Evolutionary conservation across 495 filamentous ascomycete genomes (phyloP).

Genomic region (Talaromyces ruber): DNA sequence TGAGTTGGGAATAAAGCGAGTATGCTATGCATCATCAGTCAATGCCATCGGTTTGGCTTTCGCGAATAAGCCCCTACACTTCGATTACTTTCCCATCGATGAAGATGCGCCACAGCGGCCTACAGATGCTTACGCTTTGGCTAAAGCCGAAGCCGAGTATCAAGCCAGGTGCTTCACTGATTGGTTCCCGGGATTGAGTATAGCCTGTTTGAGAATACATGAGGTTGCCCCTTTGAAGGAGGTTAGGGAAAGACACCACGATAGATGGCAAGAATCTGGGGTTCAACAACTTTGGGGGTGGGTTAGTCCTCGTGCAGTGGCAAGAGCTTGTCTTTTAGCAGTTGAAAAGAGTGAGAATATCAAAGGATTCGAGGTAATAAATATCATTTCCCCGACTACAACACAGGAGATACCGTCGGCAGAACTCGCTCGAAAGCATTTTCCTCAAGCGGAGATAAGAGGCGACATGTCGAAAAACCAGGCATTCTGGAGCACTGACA

Average conservation of each 20-base stretch:
- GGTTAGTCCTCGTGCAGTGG: constrained; percentile 11
- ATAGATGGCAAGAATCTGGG: constrained; percentile 10
- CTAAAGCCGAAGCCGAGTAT: constrained; percentile 12
- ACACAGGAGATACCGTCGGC: neutral
- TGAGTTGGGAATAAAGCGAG: constrained; percentile 9
- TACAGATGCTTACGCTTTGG: constrained; percentile 14
- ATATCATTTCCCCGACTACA: constrained; percentile 4
- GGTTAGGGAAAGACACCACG: constrained; percentile 9
- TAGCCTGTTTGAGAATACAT: constrained; percentile 16
- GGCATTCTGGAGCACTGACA: constrained; percentile 1
- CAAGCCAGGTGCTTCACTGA: constrained; percentile 10
- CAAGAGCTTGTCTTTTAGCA: constrained; percentile 11
- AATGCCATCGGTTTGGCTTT: constrained; percentile 14
- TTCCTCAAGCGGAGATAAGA: neutral
- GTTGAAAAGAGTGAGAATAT: constrained; percentile 9
- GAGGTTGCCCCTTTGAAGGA: constrained; percentile 10
- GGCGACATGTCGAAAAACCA: constrained; percentile 3
- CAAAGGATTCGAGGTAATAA: constrained; percentile 1
- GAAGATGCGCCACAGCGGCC: constrained; percentile 10
- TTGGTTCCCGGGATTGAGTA: constrained; percentile 15
- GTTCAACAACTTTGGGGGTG: constrained; percentile 14
- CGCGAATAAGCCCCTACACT: constrained; percentile 10
- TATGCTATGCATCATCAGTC: constrained; percentile 14
- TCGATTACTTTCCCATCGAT: constrained; percentile 17
- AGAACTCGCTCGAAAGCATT: constrained; percentile 1